These are phyloP conservation scores for Rhododendron ovatum DNA, from an alignment of 148 eudicot species.

Conservation along the genomic window DNA sequence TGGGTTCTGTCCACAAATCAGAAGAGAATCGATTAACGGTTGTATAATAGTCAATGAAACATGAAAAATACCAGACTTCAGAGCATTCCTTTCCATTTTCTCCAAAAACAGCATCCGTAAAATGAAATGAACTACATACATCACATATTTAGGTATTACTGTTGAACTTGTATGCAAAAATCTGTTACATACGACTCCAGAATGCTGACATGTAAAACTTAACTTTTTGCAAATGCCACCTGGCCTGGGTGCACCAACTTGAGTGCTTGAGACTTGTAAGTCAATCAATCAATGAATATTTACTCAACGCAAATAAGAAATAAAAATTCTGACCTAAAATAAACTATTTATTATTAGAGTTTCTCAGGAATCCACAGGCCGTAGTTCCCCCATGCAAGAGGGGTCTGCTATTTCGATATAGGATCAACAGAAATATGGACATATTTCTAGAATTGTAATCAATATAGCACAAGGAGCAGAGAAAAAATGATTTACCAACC, in stretches of 20 bases:
- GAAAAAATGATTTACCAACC: slow-evolving; percentile 33
- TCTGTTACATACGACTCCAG: background rate
- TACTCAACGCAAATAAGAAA: background rate
- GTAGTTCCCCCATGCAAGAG: background rate
- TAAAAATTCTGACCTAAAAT: background rate
- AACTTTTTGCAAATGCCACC: background rate
- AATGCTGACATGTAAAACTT: background rate
- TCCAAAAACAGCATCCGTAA: background rate
- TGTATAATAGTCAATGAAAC: background rate
- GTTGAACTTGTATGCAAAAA: background rate
- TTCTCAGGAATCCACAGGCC: background rate
- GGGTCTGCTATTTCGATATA: background rate
- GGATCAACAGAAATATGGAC: background rate
- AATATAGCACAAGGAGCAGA: background rate
- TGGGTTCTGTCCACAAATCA: slow-evolving; percentile 66
- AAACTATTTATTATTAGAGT: background rate
- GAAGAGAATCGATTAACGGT: background rate
- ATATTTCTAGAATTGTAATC: background rate
- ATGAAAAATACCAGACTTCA: background rate
- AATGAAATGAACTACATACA: background rate
- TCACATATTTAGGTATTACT: background rate
- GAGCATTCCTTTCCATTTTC: background rate
- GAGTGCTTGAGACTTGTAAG: background rate
- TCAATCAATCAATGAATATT: background rate
- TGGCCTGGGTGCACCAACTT: background rate